phyloP scores from a whole-genome alignment of 108 stramenopile genomes.

The Tribonema minus region DNA sequence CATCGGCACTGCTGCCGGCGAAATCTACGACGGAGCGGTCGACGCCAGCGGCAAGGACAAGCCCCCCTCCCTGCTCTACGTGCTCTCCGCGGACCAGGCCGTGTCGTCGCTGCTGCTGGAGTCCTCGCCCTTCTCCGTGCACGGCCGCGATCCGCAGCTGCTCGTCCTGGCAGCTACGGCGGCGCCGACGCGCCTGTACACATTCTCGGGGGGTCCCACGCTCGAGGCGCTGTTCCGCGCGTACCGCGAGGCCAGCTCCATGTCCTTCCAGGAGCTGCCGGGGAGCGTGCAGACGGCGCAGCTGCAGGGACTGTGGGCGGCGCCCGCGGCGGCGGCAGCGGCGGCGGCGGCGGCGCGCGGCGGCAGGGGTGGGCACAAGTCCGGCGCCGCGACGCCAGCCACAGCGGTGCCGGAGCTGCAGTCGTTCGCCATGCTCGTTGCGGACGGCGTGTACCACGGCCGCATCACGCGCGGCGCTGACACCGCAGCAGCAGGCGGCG shows the following conservation, averaged over 20 bases:
- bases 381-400: not conserved
- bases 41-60: slow-evolving; percentile 41
- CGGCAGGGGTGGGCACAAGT: not conserved
- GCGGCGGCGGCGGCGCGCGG: not conserved
- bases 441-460: slow-evolving; percentile 35
- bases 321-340: not conserved
- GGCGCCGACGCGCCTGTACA: slow-evolving; percentile 20
- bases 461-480: not conserved
- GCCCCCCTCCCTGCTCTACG: slow-evolving; percentile 25
- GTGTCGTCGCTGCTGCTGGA: slow-evolving; percentile 22
- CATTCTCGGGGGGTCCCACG: slow-evolving; percentile 32
- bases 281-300: slow-evolving; percentile 6
- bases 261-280: slow-evolving; percentile 30
- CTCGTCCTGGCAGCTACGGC: slow-evolving; percentile 36
- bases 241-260: slow-evolving; percentile 17
- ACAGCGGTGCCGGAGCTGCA: slow-evolving; percentile 2
- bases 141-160: slow-evolving; percentile 22
- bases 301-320: not conserved
- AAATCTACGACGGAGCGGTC: slow-evolving; percentile 25
- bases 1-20: slow-evolving; percentile 25
- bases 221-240: slow-evolving; percentile 24
- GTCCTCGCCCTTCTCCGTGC: slow-evolving; percentile 18
- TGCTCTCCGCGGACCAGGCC: slow-evolving; percentile 1
- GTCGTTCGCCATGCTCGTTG: slow-evolving; percentile 22
- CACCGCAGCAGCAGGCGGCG: not conserved